Percentiles rank a stretch among this genome's conserved stretches.
These are phyloP conservation scores for Keithomyces neogunnii DNA, from an alignment of 2,329 filamentous ascomycete species.

Conservation along the genomic window DNA sequence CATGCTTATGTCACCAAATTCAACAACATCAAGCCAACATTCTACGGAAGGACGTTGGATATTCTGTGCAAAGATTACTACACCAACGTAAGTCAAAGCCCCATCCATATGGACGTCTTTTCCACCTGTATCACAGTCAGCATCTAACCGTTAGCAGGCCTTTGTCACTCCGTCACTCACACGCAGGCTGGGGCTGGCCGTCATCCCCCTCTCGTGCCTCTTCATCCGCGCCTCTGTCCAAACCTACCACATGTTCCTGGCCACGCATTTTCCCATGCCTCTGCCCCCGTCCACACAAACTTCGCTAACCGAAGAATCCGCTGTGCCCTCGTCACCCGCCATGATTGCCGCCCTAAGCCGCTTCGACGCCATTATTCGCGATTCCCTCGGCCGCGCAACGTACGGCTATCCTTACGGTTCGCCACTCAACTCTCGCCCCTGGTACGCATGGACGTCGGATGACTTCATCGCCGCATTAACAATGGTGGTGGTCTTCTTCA, in stretches of 20 bases:
- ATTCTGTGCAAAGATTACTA: conserved; percentile 98
- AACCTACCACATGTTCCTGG: conserved; percentile 96
- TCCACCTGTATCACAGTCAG: not conserved
- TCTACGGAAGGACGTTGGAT: conserved; percentile 86
- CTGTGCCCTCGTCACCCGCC: conserved; percentile 58
- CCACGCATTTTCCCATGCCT: conserved; percentile 72
- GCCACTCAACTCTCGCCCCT: conserved; percentile 30
- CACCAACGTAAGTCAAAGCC: conserved; percentile 57
- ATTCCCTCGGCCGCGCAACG: conserved; percentile 65
- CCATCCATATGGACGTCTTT: not conserved
- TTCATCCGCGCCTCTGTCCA: conserved; percentile 93
- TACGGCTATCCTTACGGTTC: conserved; percentile 48
- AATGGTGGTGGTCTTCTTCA: conserved; percentile 80
- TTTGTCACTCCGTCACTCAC: conserved; percentile 88
- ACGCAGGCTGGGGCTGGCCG: conserved; percentile 78
- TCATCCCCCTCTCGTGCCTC: conserved; percentile 86
- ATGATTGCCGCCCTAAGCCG: conserved; percentile 71
- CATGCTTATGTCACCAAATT: conserved; percentile 98
- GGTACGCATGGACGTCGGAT: conserved; percentile 56
- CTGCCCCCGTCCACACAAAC: conserved; percentile 57
- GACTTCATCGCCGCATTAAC: conserved; percentile 68
- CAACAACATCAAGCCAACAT: conserved; percentile 87
- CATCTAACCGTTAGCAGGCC: conserved; percentile 42
- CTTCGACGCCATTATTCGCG: conserved; percentile 67
- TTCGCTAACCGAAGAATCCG: conserved; percentile 55